Percentiles rank a stretch among this genome's conserved stretches.
phyloP scores from a whole-genome alignment of 371 early-diverging fungal genomes.

The Coemansia sp. region DNA sequence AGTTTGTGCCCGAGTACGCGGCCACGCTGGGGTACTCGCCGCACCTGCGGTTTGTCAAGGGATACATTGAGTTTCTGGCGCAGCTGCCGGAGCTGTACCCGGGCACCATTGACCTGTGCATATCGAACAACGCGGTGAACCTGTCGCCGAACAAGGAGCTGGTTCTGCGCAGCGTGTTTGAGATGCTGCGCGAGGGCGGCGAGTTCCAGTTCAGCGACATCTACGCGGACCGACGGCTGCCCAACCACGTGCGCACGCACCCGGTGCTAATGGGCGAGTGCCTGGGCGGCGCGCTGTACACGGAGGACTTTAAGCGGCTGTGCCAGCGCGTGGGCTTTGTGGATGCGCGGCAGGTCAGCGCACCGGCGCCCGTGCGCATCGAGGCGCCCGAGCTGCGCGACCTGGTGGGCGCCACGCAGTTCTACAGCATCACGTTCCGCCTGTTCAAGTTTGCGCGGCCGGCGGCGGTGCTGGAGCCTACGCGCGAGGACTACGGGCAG shows the following conservation, averaged over 20 bases:
- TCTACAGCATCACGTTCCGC: conserved; percentile 54
- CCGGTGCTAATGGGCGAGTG: conserved; percentile 54
- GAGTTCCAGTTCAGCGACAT: conserved; percentile 56
- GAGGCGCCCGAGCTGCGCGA: conserved; percentile 51
- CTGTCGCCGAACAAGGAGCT: conserved; percentile 55
- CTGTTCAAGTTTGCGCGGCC: conserved; percentile 53
- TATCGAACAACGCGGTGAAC: conserved; percentile 56
- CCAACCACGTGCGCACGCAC: conserved; percentile 50
- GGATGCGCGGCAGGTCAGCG: conserved; percentile 50
- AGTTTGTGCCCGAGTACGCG: conserved; percentile 37
- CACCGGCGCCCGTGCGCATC: conserved; percentile 46
- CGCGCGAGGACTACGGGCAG: conserved; percentile 54
- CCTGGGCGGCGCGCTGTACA: conserved; percentile 53
- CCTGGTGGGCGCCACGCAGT: conserved; percentile 52
- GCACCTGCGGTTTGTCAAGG: conserved; percentile 50
- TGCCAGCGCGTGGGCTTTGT: conserved; percentile 52
- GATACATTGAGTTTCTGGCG: conserved; percentile 51
- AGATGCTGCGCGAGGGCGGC: conserved; percentile 51
- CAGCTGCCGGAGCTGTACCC: conserved; percentile 49
- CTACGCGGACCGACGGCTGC: conserved; percentile 53
- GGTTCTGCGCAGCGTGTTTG: conserved; percentile 52
- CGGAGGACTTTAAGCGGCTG: conserved; percentile 51
- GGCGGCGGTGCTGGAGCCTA: conserved; percentile 45
- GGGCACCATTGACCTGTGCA: conserved; percentile 52
- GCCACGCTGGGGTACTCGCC: conserved; percentile 50